These are phyloP conservation scores for Davidsoniella virescens DNA, from an alignment of 2,329 filamentous ascomycete genomes.

Conservation along the genomic window DNA sequence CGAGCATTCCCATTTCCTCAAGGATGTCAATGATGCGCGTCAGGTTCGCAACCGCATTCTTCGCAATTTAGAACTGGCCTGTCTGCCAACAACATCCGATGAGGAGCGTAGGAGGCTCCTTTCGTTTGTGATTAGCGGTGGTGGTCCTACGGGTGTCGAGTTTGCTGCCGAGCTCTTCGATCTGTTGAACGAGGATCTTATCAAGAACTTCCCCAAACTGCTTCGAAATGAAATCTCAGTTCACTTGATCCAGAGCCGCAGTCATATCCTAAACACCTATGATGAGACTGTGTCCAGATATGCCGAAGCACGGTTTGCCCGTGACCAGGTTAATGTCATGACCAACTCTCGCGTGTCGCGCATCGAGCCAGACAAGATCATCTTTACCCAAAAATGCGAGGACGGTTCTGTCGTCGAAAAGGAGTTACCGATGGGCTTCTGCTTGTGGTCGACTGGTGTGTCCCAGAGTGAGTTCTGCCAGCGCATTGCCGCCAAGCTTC, in stretches of 20 bases:
- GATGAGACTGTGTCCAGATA: slow-evolving; percentile 88
- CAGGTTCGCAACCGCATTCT: slow-evolving; percentile 78
- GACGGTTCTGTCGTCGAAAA: slow-evolving; percentile 66
- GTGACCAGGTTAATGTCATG: slow-evolving; percentile 79
- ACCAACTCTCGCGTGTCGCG: slow-evolving; percentile 91
- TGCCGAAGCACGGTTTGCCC: slow-evolving; percentile 76
- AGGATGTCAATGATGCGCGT: slow-evolving; percentile 85
- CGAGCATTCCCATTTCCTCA: slow-evolving; percentile 86
- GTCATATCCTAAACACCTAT: slow-evolving; percentile 95
- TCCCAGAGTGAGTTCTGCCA: slow-evolving; percentile 69
- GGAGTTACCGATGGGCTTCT: slow-evolving; percentile 90
- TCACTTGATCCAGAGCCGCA: slow-evolving; percentile 85
- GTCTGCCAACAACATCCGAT: slow-evolving; percentile 80
- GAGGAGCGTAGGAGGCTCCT: slow-evolving; percentile 73
- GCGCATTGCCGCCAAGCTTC: slow-evolving; percentile 59
- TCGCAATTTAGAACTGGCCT: slow-evolving; percentile 77
- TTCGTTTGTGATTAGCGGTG: slow-evolving; percentile 91
- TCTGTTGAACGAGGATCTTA: slow-evolving; percentile 86
- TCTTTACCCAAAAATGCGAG: slow-evolving; percentile 70
- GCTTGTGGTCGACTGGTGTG: slow-evolving; percentile 94
- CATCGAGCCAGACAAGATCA: slow-evolving; percentile 64
- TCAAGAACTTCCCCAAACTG: slow-evolving; percentile 66
- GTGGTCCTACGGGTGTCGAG: slow-evolving; percentile 90
- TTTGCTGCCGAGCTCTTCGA: slow-evolving; percentile 95
- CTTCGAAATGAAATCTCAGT: slow-evolving; percentile 96